These are phyloP conservation scores for Ogataea angusta DNA, from an alignment of 805 yeast species.

Conservation along the genomic window DNA sequence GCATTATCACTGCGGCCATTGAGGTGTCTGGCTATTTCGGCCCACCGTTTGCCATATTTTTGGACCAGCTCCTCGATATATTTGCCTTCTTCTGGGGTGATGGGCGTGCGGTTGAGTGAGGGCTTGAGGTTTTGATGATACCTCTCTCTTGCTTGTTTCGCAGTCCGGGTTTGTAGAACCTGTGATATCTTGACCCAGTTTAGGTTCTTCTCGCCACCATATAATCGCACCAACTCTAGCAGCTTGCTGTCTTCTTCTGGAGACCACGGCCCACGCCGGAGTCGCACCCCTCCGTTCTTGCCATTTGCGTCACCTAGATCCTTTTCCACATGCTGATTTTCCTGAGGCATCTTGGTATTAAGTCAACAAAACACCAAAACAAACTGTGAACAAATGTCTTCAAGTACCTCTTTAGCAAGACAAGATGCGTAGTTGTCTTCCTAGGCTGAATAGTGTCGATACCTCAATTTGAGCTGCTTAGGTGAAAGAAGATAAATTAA, in stretches of 20 bases:
- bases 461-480: not conserved
- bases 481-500: not conserved
- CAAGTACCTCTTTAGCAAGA: too few species aligned
- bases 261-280: slow-evolving; percentile 84
- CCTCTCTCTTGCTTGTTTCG: slow-evolving; percentile 89
- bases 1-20: slow-evolving; percentile 90
- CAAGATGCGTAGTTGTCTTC: too few species aligned
- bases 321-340: not conserved
- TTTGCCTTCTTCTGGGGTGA: slow-evolving; percentile 78
- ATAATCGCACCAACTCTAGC: slow-evolving; percentile 61
- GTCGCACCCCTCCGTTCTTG: slow-evolving; percentile 12
- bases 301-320: slow-evolving; percentile 1
- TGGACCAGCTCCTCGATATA: slow-evolving; percentile 76
- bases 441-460: not conserved
- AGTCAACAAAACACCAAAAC: not conserved
- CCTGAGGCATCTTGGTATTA: slow-evolving; percentile 1
- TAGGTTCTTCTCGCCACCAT: slow-evolving; percentile 58
- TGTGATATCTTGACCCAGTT: slow-evolving; percentile 88
- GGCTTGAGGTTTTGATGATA: slow-evolving; percentile 92
- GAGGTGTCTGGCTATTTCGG: slow-evolving; percentile 84
- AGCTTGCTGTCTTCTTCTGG: slow-evolving; percentile 76
- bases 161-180: slow-evolving; percentile 70
- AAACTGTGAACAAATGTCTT: not conserved
- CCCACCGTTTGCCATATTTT: slow-evolving; percentile 87
- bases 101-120: slow-evolving; percentile 74